A percentile compares a stretch with the other conserved stretches of the same genome.
These are phyloP conservation scores for Clonostachys solani DNA, from an alignment of 2,329 filamentous ascomycete genomes.

Conservation along the genomic window DNA sequence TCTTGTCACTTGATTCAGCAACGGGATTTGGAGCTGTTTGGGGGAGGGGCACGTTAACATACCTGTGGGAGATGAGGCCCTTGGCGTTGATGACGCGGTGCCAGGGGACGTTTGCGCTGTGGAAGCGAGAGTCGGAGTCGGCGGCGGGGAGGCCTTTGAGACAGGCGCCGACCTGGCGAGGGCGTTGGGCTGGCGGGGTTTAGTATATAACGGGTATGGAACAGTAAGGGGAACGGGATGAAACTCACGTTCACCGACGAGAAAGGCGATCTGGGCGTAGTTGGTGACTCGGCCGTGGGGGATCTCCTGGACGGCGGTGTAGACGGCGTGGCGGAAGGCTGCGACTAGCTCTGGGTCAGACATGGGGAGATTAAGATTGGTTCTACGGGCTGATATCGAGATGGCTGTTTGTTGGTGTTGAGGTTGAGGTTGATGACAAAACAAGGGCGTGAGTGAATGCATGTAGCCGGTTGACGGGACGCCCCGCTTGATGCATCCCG, in stretches of 20 bases:
- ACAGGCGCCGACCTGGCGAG: conserved; percentile 84
- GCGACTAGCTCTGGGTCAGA: conserved; percentile 68
- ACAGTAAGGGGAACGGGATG: not conserved
- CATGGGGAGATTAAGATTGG: conserved; percentile 36
- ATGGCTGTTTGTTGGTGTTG: too few species aligned
- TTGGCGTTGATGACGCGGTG: conserved; percentile 88
- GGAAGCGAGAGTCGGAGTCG: conserved; percentile 46
- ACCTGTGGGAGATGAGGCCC: conserved; percentile 83
- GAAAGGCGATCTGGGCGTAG: conserved; percentile 75
- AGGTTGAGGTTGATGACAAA: not conserved
- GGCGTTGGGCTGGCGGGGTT: conserved; percentile 53
- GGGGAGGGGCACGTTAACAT: not conserved
- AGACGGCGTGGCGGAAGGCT: conserved; percentile 74
- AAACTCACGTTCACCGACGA: conserved; percentile 67
- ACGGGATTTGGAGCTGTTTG: not conserved
- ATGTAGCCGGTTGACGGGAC: too few species aligned
- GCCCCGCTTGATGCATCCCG: too few species aligned
- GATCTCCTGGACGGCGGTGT: conserved; percentile 80
- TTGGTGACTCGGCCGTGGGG: conserved; percentile 79
- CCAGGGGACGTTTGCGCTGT: conserved; percentile 83
- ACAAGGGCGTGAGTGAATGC: not conserved
- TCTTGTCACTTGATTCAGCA: not conserved
- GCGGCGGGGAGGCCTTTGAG: conserved; percentile 73
- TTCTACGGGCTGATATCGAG: too few species aligned
- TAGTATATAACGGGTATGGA: too few species aligned